Conservation (phyloP, 352 stramenopile species). For the Pythium sukuiense region DNA sequence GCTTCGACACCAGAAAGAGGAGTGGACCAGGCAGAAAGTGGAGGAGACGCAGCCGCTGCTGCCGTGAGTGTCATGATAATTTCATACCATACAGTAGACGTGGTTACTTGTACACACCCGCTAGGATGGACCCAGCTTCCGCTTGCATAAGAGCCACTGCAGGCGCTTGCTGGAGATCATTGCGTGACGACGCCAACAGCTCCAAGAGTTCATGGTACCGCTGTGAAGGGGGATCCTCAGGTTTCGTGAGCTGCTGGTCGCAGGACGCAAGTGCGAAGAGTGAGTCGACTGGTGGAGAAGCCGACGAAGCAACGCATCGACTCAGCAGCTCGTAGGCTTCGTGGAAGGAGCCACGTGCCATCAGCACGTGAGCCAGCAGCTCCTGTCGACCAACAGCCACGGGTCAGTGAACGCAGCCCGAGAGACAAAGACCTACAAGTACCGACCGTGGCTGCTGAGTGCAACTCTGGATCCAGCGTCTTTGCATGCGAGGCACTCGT, state of each 20-base stretch:
- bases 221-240: neutral
- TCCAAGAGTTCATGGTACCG: neutral
- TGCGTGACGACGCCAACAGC: neutral
- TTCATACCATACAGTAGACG: neutral
- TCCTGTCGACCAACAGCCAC: conserved; percentile 28
- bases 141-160: neutral
- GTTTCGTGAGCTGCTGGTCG: neutral
- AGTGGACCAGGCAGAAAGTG: neutral
- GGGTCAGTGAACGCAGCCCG: neutral
- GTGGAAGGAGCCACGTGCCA: conserved; percentile 26
- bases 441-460: neutral
- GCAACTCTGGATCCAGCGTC: conserved; percentile 21
- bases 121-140: neutral
- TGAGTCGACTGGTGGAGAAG: neutral
- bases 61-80: neutral
- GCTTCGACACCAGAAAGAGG: neutral
- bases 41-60: conserved; percentile 3
- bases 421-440: neutral
- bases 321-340: conserved; percentile 29
- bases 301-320: neutral
- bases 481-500: conserved; percentile 30
- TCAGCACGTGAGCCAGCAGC: conserved; percentile 44
- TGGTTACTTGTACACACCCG: neutral
- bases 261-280: conserved; percentile 5
- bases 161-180: neutral